Evolutionary conservation across 169 alveolate species (phyloP).

Genomic region (Neospora caninum): DNA sequence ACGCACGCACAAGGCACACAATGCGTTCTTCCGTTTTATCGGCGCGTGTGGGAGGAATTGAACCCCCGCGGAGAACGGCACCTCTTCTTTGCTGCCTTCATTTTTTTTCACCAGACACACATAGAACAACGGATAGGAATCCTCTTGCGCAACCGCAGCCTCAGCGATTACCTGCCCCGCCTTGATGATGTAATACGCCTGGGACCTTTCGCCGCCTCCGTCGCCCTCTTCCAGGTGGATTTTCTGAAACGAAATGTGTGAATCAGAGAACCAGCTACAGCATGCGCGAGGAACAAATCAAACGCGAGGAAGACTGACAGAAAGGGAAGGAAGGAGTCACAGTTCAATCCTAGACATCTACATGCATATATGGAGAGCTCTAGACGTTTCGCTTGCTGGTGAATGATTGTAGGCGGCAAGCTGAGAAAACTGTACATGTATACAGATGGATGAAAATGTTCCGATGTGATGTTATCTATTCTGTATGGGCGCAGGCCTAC

Average conservation of each 20-base stretch:
- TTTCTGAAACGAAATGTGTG: not conserved
- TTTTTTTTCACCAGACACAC: too few relatives aligned
- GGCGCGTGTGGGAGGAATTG: too few relatives aligned
- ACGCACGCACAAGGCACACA: too few relatives aligned
- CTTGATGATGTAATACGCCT: slow-evolving; percentile 43
- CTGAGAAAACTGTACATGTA: not conserved
- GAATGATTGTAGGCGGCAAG: not conserved
- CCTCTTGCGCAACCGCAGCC: too few relatives aligned
- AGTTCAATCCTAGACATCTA: not conserved
- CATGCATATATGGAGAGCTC: not conserved
- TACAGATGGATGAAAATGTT: not conserved
- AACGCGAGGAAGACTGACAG: not conserved
- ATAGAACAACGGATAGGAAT: too few relatives aligned
- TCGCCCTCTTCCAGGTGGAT: slow-evolving; percentile 10
- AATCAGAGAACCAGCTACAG: too few relatives aligned
- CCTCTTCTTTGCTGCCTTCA: too few relatives aligned
- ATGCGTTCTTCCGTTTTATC: too few relatives aligned
- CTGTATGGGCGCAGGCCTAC: too few relatives aligned
- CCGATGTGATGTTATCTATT: too few relatives aligned
- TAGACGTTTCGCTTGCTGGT: not conserved
- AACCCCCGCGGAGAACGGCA: too few relatives aligned
- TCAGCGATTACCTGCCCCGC: not conserved
- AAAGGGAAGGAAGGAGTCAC: not conserved
- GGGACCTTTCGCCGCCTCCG: slow-evolving; percentile 13
- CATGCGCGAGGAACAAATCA: not conserved